Base-by-base conservation (phyloP, 2,329 filamentous ascomycete genomes). In the Aureobasidium zeae region DNA sequence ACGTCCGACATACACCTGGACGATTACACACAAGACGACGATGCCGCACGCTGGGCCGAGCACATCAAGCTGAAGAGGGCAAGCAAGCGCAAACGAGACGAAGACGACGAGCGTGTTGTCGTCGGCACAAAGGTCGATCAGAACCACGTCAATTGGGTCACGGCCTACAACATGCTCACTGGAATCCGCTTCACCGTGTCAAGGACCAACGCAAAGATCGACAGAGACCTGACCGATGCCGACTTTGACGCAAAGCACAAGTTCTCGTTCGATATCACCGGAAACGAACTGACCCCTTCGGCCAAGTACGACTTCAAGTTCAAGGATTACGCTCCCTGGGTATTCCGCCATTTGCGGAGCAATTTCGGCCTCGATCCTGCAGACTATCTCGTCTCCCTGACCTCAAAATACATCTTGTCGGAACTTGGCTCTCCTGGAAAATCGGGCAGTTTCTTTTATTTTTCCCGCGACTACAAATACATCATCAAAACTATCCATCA, bases 231-330 rank as follows among this genome's bases (percentile, higher is more conserved):
- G 53, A 94, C 84, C 10, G 82, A 91, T 62, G 85, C 81, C 51
- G 91, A 98, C 68, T 98, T 98, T 66, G 77, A 86, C 49, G 83
- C 85, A 51, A 88, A 86, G 67, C 86, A 96, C 65, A 98, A 98
- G 69, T 95, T 94, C 60, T 95, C 88, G 34, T 98, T 98, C 72
- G 91, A 96, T 65, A 93, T 96, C 59, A 93, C 88, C 52, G 91
- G 91, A 52, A 95, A 95, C 63, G 91, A 98, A 69, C 72, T 98
- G 61, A 94, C 94, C 4, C 91, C 91, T 16, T 95, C 89, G 49
- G 88, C 91, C 54, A 96, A 98, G 67, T 98, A 98, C 70, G 91
- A 98, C 68, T 98, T 98, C 79, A 98, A 98, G 66, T 98, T 98
- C 74, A 98, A 98, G 69, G 91, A 98, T 67, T 98, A 98, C 64